These are phyloP conservation scores for Daldinia childiae DNA, from an alignment of 495 filamentous ascomycete genomes.

Conservation along the genomic window DNA sequence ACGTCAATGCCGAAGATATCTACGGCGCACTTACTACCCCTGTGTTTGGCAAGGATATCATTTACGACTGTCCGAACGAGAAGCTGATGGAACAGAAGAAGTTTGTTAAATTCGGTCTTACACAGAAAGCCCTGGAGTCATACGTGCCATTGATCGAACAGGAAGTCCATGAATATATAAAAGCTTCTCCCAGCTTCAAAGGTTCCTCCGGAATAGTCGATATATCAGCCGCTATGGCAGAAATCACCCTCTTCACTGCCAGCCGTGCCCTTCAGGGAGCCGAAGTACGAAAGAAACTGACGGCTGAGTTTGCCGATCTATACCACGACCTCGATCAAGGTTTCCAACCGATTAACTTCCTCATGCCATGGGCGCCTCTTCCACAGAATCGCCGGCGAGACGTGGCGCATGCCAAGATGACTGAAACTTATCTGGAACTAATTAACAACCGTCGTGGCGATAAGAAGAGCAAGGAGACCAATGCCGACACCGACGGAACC, in stretches of 20 bases:
- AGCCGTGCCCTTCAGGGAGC: background rate
- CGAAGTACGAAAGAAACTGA: background rate
- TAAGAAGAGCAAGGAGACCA: background rate
- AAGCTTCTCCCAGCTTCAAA: background rate
- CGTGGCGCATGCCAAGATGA: background rate
- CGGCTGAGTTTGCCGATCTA: background rate
- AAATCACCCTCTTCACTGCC: background rate
- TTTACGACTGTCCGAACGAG: background rate
- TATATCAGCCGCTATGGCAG: background rate
- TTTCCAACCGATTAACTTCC: background rate
- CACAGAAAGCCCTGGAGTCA: background rate
- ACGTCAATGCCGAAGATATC: constrained; percentile 1
- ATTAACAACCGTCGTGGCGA: background rate
- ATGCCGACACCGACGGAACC: background rate
- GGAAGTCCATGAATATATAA: background rate
- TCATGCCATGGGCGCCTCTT: background rate
- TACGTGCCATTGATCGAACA: background rate
- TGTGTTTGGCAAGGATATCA: background rate
- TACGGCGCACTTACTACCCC: background rate
- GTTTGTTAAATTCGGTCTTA: background rate
- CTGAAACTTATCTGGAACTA: background rate
- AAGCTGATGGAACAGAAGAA: constrained; percentile 2
- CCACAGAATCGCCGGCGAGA: background rate
- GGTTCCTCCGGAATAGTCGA: background rate
- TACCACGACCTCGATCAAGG: background rate